Percentiles rank a stretch among this genome's conserved stretches.
Evolutionary conservation across 1,284 basidiomycete species (phyloP).

Genomic region (Malassezia cuniculi): DNA sequence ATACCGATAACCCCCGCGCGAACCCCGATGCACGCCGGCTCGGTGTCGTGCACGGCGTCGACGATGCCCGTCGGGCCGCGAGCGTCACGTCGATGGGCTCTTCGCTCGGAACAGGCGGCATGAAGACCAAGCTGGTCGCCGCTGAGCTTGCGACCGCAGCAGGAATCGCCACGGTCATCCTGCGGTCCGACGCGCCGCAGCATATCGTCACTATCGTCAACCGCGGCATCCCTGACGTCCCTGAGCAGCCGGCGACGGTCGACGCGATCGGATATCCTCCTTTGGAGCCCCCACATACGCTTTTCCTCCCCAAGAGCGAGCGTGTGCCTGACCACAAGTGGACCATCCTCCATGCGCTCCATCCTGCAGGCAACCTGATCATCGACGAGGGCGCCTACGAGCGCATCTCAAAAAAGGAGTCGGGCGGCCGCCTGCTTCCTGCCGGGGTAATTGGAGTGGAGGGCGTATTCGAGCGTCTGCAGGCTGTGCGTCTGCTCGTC

Average conservation of each 20-base stretch:
- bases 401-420: conserved; percentile 69
- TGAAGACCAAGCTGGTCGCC: conserved; percentile 98
- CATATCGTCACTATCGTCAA: conserved; percentile 68
- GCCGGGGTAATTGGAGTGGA: conserved; percentile 76
- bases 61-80: conserved; percentile 67
- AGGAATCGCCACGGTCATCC: conserved; percentile 82
- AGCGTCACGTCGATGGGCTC: conserved; percentile 82
- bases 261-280: conserved; percentile 21
- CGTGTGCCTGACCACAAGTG: conserved; percentile 81
- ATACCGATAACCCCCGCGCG: conserved; percentile 85
- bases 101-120: conserved; percentile 87
- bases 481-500: conserved; percentile 76
- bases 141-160: conserved; percentile 93
- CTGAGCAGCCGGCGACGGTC: conserved; percentile 10
- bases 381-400: conserved; percentile 78
- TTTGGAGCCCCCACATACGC: conserved; percentile 61
- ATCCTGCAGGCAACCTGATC: conserved; percentile 71
- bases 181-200: conserved; percentile 53
- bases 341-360: conserved; percentile 86
- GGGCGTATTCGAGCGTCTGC: conserved; percentile 81
- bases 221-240: conserved; percentile 15
- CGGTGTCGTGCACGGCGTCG: conserved; percentile 67
- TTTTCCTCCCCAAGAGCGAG: conserved; percentile 63
- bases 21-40: conserved; percentile 71
- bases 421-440: conserved; percentile 75